Base-by-base conservation (phyloP, 2,329 filamentous ascomycete genomes). In the Fusarium protoensiforme region DNA sequence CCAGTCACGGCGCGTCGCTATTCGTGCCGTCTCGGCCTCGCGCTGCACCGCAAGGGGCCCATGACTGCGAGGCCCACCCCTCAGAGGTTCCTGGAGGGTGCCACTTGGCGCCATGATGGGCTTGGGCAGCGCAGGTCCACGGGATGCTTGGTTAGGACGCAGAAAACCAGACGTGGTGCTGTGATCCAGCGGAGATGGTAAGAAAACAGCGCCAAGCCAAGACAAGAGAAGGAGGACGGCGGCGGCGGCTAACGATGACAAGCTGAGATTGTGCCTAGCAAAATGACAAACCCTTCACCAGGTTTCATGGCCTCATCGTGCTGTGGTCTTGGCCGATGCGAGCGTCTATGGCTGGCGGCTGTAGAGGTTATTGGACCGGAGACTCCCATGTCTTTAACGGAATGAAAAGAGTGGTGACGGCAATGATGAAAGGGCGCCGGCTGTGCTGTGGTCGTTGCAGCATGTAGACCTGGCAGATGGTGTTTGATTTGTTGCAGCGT, bases 151-250 rank as follows among this genome's bases (percentile, higher is more conserved):
- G 43, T 54, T 48, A 51, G 46, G 41, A 46, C 36, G 8, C 35
- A 22, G 10, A 41, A 35, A 27, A 27, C n/a, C 33, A 39, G n/a
- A 46, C 31, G 24, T 62, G 48, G 38, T 64, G 36, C 29, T 29
- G 61, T 64, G 27, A 46, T 57, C 60, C 22, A 18, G n/a, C 18
- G 27, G 20, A 67, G 46, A 63, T 65, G 57, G 58, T 29, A 48
- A 27, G 29, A 62, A 72, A 75, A 38, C 48, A 63, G 60, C 71
- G 59, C 67, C 65, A 76, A 73, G 56, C 67, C 46, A 20, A 58
- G 60, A 64, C n/a, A 29, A 58, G 63, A 67, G 38, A 64, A 64
- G 64, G 54, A 60, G 29, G 61, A 27, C 31, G 51, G 41, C 43
- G 24, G 33, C 43, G 43, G 33, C 36, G 31, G 33, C 56, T 61